Conservation (phyloP, 2,329 filamentous ascomycete species). For the Mollisiaceae sp. region DNA sequence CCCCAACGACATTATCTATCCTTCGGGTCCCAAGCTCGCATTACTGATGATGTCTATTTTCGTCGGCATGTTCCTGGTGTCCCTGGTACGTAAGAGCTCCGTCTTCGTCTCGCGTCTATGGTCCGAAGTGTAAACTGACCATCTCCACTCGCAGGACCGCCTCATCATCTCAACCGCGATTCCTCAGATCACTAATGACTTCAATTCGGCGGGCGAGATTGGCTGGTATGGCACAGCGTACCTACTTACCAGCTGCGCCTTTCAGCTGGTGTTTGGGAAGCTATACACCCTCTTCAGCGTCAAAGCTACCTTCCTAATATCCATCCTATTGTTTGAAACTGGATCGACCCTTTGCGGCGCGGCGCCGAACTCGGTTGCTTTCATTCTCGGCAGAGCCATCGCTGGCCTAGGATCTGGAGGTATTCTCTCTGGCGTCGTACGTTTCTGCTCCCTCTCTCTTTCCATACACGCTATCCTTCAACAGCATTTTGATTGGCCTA, state of each 20-base stretch:
- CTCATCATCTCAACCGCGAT: conserved; percentile 33
- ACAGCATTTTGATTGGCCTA: background rate
- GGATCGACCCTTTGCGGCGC: conserved; percentile 34
- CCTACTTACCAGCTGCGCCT: conserved; percentile 34
- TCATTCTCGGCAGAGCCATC: conserved; percentile 38
- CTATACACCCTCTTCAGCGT: conserved; percentile 32
- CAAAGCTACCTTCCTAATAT: conserved; percentile 31
- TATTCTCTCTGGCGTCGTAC: conserved; percentile 29
- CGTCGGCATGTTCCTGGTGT: conserved; percentile 23
- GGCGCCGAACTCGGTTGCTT: conserved; percentile 33
- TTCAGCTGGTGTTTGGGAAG: conserved; percentile 30
- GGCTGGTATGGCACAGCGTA: conserved; percentile 46
- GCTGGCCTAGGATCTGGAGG: conserved; percentile 34
- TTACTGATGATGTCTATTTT: conserved; percentile 24
- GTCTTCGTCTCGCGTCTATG: background rate
- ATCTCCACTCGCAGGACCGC: conserved; percentile 11
- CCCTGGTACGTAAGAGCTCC: conserved; percentile 20
- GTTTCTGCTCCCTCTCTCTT: conserved; percentile 8
- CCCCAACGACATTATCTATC: conserved; percentile 14
- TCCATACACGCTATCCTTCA: background rate
- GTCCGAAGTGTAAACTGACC: background rate
- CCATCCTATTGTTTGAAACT: conserved; percentile 35
- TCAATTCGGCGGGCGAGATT: conserved; percentile 44
- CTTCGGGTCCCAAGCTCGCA: conserved; percentile 22
- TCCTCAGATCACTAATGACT: conserved; percentile 42